Evolutionary conservation across 1,284 basidiomycete species (phyloP), one percentile per base, ranked within the genome.

Genomic region (Irpex lacteus): DNA sequence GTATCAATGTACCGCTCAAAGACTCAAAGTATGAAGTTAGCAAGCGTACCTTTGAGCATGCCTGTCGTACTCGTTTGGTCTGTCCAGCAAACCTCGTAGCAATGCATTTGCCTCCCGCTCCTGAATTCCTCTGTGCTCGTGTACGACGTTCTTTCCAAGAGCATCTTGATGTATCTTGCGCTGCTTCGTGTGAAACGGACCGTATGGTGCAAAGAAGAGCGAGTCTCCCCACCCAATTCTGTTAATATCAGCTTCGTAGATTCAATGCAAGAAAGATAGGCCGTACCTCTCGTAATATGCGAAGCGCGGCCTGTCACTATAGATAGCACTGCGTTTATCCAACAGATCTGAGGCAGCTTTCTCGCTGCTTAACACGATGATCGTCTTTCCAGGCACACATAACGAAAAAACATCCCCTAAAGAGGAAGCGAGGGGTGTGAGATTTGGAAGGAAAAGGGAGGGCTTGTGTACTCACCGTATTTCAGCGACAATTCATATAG

Each of bases 241-340:
- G 40, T 44, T 9, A 44, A 44, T 15, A 21, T 21, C 8, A 26
- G 26, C 26, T 26, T 26, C 26, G 26, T 26, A 26, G 0, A 26
- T 26, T 26, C 26, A 26, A 26, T 3, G 26, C 26, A 26, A 26
- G 26, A 26, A 26, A 26, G 26, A 26, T 26, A 26, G 26, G 9
- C 9, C 59, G 40, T 15, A 44, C 40, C 15, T 44, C 11, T 44
- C 40, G 15, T 44, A 44, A 44, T 44, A 44, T 44, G 11, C 40
- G 2, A 44, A 15, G 11, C 40, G 40, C 4, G 40, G 15, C 13
- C 65, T 37, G 37, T 60, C 58, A 38, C 63, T 64, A 34, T 66
- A 66, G 19, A 61, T 64, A 2, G 19, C 63, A 36, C 63, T 52
- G 18, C 63, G 63, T 55, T 66, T 66, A 54, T 66, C 63, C 4